Conservation (phyloP, 1,284 basidiomycete species). For the Phylloporus gajari region DNA sequence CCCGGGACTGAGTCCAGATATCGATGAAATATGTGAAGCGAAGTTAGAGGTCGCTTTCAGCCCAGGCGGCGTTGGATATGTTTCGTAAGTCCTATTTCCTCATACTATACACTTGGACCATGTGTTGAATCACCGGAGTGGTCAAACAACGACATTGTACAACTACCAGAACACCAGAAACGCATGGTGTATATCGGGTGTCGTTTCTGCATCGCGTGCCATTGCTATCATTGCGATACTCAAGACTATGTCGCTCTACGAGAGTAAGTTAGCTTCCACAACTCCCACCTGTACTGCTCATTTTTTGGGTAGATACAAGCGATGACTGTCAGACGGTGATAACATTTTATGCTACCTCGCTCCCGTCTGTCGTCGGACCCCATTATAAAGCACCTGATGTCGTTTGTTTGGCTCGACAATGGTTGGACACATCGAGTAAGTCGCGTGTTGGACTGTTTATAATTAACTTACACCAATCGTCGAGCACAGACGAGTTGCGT, state of each 20-base stretch:
- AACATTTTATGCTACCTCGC: slow-evolving; percentile 79
- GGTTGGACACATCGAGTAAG: slow-evolving; percentile 80
- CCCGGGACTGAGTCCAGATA: slow-evolving; percentile 62
- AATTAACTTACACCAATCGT: slow-evolving; percentile 5
- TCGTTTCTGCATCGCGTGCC: slow-evolving; percentile 74
- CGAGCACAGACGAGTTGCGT: slow-evolving; percentile 71
- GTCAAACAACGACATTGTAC: slow-evolving; percentile 56
- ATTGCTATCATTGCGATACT: slow-evolving; percentile 75
- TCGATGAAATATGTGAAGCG: slow-evolving; percentile 71
- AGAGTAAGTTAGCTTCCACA: slow-evolving; percentile 57
- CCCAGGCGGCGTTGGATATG: slow-evolving; percentile 57
- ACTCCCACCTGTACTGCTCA: neutral
- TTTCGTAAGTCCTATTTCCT: slow-evolving; percentile 53
- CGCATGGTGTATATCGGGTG: slow-evolving; percentile 76
- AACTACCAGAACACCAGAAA: slow-evolving; percentile 50
- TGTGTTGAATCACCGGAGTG: slow-evolving; percentile 20
- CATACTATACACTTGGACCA: neutral
- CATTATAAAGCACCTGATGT: slow-evolving; percentile 75
- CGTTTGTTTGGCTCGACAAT: slow-evolving; percentile 75
- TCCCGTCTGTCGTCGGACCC: slow-evolving; percentile 68
- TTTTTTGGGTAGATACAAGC: slow-evolving; percentile 62
- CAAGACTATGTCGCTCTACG: slow-evolving; percentile 75
- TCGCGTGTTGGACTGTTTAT: slow-evolving; percentile 6
- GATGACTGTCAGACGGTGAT: slow-evolving; percentile 76
- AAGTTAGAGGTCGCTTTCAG: slow-evolving; percentile 56